Evolutionary conservation across 345 rosid species (phyloP), one percentile per base, ranked within the genome.

Genomic region (Populus simonii): DNA sequence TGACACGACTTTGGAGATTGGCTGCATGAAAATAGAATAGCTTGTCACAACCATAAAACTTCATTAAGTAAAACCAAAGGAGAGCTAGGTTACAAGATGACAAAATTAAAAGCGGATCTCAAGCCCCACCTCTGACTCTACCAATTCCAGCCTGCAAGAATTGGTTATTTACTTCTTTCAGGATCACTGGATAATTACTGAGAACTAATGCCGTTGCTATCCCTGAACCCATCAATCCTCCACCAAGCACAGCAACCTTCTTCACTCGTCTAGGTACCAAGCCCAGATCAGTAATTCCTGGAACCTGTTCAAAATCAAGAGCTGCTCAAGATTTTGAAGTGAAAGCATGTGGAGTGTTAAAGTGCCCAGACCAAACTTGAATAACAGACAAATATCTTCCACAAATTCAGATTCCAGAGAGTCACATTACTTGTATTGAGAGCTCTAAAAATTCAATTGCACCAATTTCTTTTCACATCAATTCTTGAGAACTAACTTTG

Each of bases 161-260:
- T 70, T 93, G 89, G 55, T 90, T 91, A 81, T 92, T 93, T 66
- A 96, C 94, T 90, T 92, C 99, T 83, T 96, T 96, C 78, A 96
- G 83, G 71, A 93, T 86, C 74, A 96, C 99, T 3, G 88, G 84
- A 80, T 92, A 96, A 81, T 90, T 92, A 83, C 93, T 84, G 75
- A 90, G 95, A 66, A 96, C 81, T 82, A 96, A 82, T 15, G 95
- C 93, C 70, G 98, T 96, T 71, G 98, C 98, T 78, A 96, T 96
- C 82, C 99, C 99, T 66, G 98, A 96, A 77, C 98, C 99, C 99
- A 96, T 96, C 51, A 92, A 87, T 74, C 99, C 99, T 66, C 99
- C 98, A 23, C 99, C 99, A 76, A 96, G 86, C 70, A 96, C 85
- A 79, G 97, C 98, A 84, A 93, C 94, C 82, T 88, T 93, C 18